Evolutionary conservation across 2,329 filamentous ascomycete species (phyloP), one percentile per base, ranked within the genome.

Genomic region (Penicillium sp.): DNA sequence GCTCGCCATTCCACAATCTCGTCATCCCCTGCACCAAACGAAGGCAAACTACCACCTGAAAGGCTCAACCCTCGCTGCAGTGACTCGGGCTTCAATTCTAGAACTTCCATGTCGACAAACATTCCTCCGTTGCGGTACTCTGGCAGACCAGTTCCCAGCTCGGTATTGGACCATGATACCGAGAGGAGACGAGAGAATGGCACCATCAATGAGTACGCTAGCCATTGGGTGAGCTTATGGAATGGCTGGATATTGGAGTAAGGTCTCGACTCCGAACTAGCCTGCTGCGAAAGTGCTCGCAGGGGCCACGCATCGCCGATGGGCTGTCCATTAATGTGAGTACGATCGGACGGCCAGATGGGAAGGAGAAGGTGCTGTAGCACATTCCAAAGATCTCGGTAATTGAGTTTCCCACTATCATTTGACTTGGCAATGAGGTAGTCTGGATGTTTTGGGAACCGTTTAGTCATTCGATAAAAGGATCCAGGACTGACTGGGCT

Each of bases 81-180:
- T 3, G 78, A 76, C 0, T 77, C 72, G 0, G 72, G 58, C 64
- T 83, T 85, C 8, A 86, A 70, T 2, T 73, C 77, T 26, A 85
- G 59, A 0, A 83, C 81, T 0, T 78, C 80, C 20, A 84, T 66
- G 35, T 85, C 88, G 45, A 89, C 80, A 35, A 89, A 86, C 0
- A 90, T 72, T 0, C 87, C 87, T 2, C 87, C 87, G 56, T 90
- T 90, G 50, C 88, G 82, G 62, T 90, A 90, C 67, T 90, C 88
- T 0, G 88, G 85, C 3, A 90, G 75, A 0, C 85, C 88, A 0
- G 88, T 90, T 9, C 87, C 78, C 0, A 86, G 78, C 20, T 82
- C 75, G 2, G 76, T 71, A 37, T 83, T 83, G 9, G 72, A 75
- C 72, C 83, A 84, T 13, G 78, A 72, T 14, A 80, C 76, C 1